Percentiles rank a stretch among this genome's conserved stretches.
Evolutionary conservation across 2,329 filamentous ascomycete genomes (phyloP).

Genomic region (Verticillium nubilum): DNA sequence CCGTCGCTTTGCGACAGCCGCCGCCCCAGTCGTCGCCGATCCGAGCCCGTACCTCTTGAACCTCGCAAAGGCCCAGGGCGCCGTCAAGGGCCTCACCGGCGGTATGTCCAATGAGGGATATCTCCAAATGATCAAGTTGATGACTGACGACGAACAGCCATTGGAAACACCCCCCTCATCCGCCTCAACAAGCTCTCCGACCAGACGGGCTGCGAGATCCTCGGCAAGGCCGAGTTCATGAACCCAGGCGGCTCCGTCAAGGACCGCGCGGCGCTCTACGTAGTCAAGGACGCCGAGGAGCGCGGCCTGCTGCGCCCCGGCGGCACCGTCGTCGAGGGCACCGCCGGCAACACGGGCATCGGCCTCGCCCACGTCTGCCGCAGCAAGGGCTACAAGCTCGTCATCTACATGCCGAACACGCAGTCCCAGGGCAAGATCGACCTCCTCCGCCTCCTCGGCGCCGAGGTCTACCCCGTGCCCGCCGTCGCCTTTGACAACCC

Average conservation of each 20-base stretch:
- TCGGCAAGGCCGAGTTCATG: constrained; percentile 98
- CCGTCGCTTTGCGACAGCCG: constrained; percentile 61
- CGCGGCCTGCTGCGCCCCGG: constrained; percentile 75
- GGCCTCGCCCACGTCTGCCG: constrained; percentile 95
- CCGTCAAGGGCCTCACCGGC: constrained; percentile 73
- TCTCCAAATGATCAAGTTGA: neutral
- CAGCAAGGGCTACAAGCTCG: constrained; percentile 83
- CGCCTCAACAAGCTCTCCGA: constrained; percentile 82
- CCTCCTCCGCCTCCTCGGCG: constrained; percentile 80
- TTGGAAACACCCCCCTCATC: constrained; percentile 95
- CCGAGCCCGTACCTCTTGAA: constrained; percentile 59
- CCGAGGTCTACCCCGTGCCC: constrained; percentile 92
- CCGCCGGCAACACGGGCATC: constrained; percentile 96
- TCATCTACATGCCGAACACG: constrained; percentile 99
- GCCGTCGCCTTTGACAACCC: constrained; percentile 94
- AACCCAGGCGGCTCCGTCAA: constrained; percentile 97
- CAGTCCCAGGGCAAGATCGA: constrained; percentile 98
- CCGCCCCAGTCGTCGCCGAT: constrained; percentile 37
- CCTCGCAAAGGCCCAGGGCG: constrained; percentile 74
- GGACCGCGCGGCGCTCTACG: constrained; percentile 90
- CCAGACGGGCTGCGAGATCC: constrained; percentile 86
- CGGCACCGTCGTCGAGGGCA: constrained; percentile 94
- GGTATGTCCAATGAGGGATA: constrained; percentile 54
- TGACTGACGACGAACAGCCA: constrained; percentile 52
- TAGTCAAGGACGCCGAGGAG: constrained; percentile 91